phyloP scores from a whole-genome alignment of 805 yeast genomes.

The Kodamaea sagamina region DNA sequence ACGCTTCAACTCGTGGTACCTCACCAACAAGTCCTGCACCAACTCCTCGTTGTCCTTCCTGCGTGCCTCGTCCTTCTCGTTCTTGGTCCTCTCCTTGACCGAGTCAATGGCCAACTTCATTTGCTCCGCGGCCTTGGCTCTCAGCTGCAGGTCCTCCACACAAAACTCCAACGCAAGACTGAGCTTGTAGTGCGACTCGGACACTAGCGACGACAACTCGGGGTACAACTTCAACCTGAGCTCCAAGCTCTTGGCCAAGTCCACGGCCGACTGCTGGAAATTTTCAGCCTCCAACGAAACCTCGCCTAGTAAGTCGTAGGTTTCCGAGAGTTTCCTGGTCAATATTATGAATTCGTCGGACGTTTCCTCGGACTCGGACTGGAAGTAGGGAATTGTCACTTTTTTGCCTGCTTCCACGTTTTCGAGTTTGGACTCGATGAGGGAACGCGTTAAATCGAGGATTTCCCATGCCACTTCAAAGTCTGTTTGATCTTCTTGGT shows the following conservation, averaged over 20 bases:
- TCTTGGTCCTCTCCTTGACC: slow-evolving; percentile 40
- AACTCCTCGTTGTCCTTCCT: slow-evolving; percentile 47
- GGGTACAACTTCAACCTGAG: slow-evolving; percentile 56
- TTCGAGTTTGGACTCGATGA: slow-evolving; percentile 52
- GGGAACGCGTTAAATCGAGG: slow-evolving; percentile 71
- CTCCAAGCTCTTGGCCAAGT: slow-evolving; percentile 59
- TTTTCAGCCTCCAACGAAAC: slow-evolving; percentile 88
- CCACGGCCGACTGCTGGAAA: slow-evolving; percentile 74
- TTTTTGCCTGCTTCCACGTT: slow-evolving; percentile 14
- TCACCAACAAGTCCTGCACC: slow-evolving; percentile 55
- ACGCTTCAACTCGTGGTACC: slow-evolving; percentile 55
- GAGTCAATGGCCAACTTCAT: slow-evolving; percentile 52
- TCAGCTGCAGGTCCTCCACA: slow-evolving; percentile 50
- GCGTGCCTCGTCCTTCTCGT: slow-evolving; percentile 45
- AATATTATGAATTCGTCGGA: slow-evolving; percentile 35
- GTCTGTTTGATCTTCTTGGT: slow-evolving; percentile 57
- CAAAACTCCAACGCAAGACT: slow-evolving; percentile 77
- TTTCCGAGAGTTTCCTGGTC: slow-evolving; percentile 63
- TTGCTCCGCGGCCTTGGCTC: slow-evolving; percentile 54
- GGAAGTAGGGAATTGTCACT: slow-evolving; percentile 29
- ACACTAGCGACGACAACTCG: slow-evolving; percentile 55
- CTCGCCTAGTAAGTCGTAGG: slow-evolving; percentile 82
- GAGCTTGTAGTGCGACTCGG: slow-evolving; percentile 80
- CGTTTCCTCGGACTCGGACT: slow-evolving; percentile 32
- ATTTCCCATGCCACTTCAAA: slow-evolving; percentile 90